These are phyloP conservation scores for Barnettozyma populi DNA, from an alignment of 805 yeast species.

Conservation along the genomic window DNA sequence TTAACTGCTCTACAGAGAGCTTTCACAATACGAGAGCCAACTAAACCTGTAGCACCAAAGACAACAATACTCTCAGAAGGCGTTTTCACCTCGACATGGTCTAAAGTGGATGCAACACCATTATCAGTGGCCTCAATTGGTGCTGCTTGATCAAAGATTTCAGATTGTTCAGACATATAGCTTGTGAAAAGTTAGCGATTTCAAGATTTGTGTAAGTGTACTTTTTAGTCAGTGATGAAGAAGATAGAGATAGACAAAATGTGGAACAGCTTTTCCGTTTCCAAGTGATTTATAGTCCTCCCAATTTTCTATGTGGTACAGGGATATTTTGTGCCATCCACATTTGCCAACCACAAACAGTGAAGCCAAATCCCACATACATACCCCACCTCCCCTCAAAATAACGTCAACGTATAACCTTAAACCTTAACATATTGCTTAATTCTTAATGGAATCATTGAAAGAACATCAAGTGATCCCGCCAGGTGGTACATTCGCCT, in stretches of 20 bases:
- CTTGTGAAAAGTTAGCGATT: neutral
- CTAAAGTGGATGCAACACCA: neutral
- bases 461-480: neutral
- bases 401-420: neutral
- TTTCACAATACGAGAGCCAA: constrained; percentile 13
- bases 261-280: neutral
- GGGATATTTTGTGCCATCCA: neutral
- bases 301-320: neutral
- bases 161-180: constrained; percentile 1
- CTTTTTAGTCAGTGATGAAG: neutral
- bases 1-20: constrained; percentile 7
- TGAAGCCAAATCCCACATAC: neutral
- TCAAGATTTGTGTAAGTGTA: neutral
- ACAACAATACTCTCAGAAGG: constrained; percentile 9
- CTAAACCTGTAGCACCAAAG: constrained; percentile 16
- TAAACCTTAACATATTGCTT: neutral
- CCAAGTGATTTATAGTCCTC: neutral
- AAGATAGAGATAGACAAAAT: neutral
- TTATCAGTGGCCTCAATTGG: neutral
- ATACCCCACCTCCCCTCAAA: neutral
- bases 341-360: neutral
- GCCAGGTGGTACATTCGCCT: neutral
- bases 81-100: neutral
- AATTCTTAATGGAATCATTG: constrained; percentile 6
- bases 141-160: neutral